A percentile compares a stretch with the other conserved stretches of the same genome.
Conservation (phyloP, 495 filamentous ascomycete species). For the Lasiosphaeria hispida region DNA sequence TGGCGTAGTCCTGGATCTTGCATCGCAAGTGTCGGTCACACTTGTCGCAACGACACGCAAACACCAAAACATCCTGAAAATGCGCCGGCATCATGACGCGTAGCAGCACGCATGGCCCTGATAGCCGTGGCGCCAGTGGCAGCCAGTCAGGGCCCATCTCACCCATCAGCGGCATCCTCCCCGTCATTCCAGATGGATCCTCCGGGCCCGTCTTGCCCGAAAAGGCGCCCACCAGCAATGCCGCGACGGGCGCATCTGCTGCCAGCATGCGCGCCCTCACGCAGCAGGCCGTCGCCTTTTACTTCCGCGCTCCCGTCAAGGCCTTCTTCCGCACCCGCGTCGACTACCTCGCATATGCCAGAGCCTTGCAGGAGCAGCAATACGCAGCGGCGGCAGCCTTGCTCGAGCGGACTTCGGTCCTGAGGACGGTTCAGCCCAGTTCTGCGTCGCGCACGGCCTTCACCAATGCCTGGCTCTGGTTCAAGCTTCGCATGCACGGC, state of each 20-base stretch:
- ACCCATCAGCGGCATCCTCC: constrained; percentile 33
- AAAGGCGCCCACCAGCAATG: constrained; percentile 59
- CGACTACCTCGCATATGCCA: constrained; percentile 63
- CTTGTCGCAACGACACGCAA: neutral
- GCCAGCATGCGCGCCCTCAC: constrained; percentile 77
- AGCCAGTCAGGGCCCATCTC: neutral
- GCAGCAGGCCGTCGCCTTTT: constrained; percentile 78
- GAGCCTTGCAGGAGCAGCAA: constrained; percentile 40
- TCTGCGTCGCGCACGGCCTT: neutral
- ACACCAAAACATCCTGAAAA: neutral
- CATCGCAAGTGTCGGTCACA: neutral
- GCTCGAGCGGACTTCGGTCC: constrained; percentile 25
- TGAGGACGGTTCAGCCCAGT: constrained; percentile 30
- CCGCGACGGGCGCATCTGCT: constrained; percentile 70
- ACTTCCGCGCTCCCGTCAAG: constrained; percentile 84
- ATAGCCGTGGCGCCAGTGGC: constrained; percentile 3
- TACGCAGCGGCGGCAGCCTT: constrained; percentile 11
- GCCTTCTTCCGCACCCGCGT: constrained; percentile 86
- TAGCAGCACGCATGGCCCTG: constrained; percentile 19
- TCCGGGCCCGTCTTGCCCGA: constrained; percentile 29
- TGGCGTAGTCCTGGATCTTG: too few species aligned
- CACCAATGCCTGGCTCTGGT: constrained; percentile 24
- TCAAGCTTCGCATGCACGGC: constrained; percentile 63
- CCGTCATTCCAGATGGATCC: constrained; percentile 33
- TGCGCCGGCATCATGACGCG: constrained; percentile 24